These are phyloP conservation scores for Gomphus bonarii DNA, from an alignment of 1,284 basidiomycete genomes.

Conservation along the genomic window DNA sequence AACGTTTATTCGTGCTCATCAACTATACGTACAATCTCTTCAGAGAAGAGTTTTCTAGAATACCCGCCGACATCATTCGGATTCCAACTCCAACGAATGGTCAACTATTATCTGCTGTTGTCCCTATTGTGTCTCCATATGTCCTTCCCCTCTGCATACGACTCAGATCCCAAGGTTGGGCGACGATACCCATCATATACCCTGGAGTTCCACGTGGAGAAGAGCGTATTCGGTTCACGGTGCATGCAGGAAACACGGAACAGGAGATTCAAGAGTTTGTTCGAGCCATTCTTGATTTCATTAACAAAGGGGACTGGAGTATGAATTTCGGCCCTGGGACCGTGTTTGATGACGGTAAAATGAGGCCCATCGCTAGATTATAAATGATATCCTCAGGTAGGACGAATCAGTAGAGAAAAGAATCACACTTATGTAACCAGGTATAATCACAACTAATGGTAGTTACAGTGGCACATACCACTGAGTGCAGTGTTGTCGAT, in stretches of 20 bases:
- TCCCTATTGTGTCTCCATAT: slow-evolving; percentile 71
- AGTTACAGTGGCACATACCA: no score
- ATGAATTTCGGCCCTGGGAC: no score
- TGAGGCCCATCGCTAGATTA: no score
- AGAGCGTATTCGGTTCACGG: slow-evolving; percentile 75
- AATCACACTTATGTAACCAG: no score
- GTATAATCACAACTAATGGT: no score
- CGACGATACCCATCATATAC: slow-evolving; percentile 72
- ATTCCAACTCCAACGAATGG: neutral
- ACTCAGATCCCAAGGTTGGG: slow-evolving; percentile 49
- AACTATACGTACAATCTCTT: slow-evolving; percentile 7
- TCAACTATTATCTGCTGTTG: slow-evolving; percentile 45
- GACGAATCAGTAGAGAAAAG: no score
- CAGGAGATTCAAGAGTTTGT: slow-evolving; percentile 42
- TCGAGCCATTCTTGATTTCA: neutral
- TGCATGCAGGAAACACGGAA: slow-evolving; percentile 65
- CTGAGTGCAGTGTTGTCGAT: no score
- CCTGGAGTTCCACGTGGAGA: slow-evolving; percentile 78
- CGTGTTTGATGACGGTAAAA: no score
- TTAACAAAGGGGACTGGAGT: slow-evolving; percentile 8
- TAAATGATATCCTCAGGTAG: no score
- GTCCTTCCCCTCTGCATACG: slow-evolving; percentile 62
- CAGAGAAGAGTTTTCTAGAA: neutral
- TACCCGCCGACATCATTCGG: neutral
- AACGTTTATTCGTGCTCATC: neutral